Percentiles rank a stretch among this genome's conserved stretches.
Conservation (phyloP, 2,329 filamentous ascomycete species). For the Claviceps sp. region DNA sequence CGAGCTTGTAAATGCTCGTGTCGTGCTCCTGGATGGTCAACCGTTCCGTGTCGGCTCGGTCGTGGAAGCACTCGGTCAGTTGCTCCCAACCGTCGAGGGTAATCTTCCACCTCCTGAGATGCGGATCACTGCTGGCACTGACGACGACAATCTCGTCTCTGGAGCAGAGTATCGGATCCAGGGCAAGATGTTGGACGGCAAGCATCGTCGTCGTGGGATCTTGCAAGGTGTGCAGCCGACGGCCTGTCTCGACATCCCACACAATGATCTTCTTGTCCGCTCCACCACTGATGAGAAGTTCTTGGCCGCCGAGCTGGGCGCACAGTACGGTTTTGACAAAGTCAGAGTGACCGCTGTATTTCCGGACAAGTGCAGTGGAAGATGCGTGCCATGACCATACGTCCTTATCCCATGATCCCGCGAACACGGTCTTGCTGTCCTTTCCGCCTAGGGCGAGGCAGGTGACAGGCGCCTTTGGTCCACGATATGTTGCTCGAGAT, state of each 20-base stretch:
- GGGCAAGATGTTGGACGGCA: slow-evolving; percentile 63
- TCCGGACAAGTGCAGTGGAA: slow-evolving; percentile 38
- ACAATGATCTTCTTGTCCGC: slow-evolving; percentile 72
- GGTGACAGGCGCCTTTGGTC: slow-evolving; percentile 68
- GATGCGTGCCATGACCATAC: slow-evolving; percentile 73
- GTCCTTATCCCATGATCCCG: slow-evolving; percentile 88
- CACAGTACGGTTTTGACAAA: slow-evolving; percentile 77
- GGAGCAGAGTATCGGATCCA: slow-evolving; percentile 54
- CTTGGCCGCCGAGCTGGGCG: slow-evolving; percentile 43
- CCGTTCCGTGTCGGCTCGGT: slow-evolving; percentile 26
- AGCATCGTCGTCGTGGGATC: slow-evolving; percentile 59
- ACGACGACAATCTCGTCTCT: slow-evolving; percentile 45
- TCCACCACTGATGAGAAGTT: slow-evolving; percentile 59
- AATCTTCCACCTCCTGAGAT: slow-evolving; percentile 68
- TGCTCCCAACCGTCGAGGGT: slow-evolving; percentile 39
- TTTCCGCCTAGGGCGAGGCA: slow-evolving; percentile 54
- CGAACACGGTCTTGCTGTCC: slow-evolving; percentile 52
- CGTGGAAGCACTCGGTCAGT: slow-evolving; percentile 32
- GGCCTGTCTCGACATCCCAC: slow-evolving; percentile 61
- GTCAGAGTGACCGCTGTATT: slow-evolving; percentile 67
- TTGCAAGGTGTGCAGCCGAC: slow-evolving; percentile 61
- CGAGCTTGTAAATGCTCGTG: slow-evolving; percentile 74
- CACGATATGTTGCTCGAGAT: slow-evolving; percentile 42
- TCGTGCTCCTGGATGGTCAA: slow-evolving; percentile 65
- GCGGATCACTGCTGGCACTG: slow-evolving; percentile 68